Conservation (phyloP, 768 basidiomycete genomes). For the Russula sp. region DNA sequence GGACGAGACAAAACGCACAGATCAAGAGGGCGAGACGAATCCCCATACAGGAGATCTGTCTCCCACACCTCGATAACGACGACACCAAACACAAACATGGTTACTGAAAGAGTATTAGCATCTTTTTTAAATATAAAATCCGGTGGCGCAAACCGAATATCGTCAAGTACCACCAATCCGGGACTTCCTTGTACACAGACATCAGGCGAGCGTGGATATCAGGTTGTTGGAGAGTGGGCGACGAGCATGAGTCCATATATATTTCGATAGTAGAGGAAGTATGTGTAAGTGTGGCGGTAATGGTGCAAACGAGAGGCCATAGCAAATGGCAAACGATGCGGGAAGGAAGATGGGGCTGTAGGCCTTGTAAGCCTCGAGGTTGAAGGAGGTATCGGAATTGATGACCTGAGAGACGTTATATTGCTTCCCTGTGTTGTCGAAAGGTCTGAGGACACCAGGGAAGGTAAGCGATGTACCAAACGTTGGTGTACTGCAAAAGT, state of each 20-base stretch:
- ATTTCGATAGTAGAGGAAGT: conserved; percentile 65
- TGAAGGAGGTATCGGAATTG: conserved; percentile 52
- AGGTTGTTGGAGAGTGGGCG: no score
- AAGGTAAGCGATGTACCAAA: conserved; percentile 33
- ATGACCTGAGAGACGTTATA: conserved; percentile 62
- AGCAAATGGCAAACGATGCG: conserved; percentile 60
- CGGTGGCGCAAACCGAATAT: conserved; percentile 46
- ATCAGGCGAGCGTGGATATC: no score
- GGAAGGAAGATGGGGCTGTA: conserved; percentile 66
- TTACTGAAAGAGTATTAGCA: conserved; percentile 35
- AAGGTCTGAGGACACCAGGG: conserved; percentile 47
- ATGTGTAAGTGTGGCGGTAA: no score
- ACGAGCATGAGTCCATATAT: no score
- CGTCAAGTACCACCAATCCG: conserved; percentile 68
- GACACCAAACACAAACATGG: conserved; percentile 66
- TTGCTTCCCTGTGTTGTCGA: conserved; percentile 53
- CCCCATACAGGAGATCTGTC: conserved; percentile 66
- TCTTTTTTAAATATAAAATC: neutral
- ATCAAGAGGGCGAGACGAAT: conserved; percentile 70
- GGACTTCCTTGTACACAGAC: no score
- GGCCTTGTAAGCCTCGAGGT: conserved; percentile 50
- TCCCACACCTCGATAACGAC: conserved; percentile 72
- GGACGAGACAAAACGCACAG: conserved; percentile 36
- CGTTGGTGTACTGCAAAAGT: conserved; percentile 35
- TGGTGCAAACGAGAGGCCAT: no score